Evolutionary conservation across 495 filamentous ascomycete species (phyloP).

Genomic region (Trichoderma reesei): DNA sequence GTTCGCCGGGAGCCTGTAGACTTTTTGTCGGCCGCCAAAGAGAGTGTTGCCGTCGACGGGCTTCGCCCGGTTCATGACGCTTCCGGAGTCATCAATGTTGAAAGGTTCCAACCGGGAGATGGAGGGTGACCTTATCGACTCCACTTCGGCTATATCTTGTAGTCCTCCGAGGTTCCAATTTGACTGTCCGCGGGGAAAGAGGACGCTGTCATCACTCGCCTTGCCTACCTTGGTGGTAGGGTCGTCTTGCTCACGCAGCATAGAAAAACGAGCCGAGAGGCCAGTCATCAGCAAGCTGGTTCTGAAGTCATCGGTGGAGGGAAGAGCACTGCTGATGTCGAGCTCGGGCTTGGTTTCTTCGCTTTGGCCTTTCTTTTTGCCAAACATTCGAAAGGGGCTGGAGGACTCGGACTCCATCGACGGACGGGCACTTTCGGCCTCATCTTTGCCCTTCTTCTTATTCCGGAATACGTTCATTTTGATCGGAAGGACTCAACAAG

Average conservation of each 20-base stretch:
- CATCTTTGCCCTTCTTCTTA: conserved; percentile 58
- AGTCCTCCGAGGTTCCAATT: conserved; percentile 48
- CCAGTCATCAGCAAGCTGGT: conserved; percentile 95
- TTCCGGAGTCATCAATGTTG: conserved; percentile 60
- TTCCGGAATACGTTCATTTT: conserved; percentile 68
- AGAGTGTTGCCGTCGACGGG: conserved; percentile 86
- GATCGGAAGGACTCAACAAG: neutral
- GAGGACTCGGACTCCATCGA: conserved; percentile 44
- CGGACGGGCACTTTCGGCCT: conserved; percentile 33
- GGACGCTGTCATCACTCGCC: conserved; percentile 85
- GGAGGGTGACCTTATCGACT: conserved; percentile 55
- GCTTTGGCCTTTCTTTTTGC: conserved; percentile 47
- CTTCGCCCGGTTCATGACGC: conserved; percentile 76
- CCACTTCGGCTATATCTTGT: conserved; percentile 80
- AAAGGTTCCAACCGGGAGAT: conserved; percentile 43
- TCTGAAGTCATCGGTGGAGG: conserved; percentile 82
- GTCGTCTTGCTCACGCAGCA: conserved; percentile 89
- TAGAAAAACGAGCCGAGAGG: conserved; percentile 89
- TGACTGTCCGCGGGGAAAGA: conserved; percentile 73
- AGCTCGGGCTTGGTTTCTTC: conserved; percentile 54
- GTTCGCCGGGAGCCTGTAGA: conserved; percentile 70
- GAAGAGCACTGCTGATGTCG: conserved; percentile 64
- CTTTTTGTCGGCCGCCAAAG: conserved; percentile 92
- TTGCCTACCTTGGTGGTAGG: conserved; percentile 80
- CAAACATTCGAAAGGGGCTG: conserved; percentile 43